A percentile compares a stretch with the other conserved stretches of the same genome.
phyloP scores from a whole-genome alignment of 257 asterid genomes.

The Coffea canephora region DNA sequence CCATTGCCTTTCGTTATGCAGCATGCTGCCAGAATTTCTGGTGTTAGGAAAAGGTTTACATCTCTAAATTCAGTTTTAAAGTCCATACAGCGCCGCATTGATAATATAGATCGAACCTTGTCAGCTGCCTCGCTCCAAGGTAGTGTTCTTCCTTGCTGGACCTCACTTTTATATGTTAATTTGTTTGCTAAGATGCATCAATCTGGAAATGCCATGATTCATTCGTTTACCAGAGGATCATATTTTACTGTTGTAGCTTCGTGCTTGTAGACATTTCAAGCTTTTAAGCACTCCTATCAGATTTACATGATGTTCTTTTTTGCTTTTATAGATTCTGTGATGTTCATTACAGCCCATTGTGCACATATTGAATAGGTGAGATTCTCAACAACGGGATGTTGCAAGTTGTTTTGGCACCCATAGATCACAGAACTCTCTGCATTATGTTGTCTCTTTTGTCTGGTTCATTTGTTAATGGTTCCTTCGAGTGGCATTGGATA shows the following conservation, averaged over 20 bases:
- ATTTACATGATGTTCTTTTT: not conserved
- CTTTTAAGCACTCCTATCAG: slow-evolving; percentile 3
- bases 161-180: slow-evolving; percentile 2
- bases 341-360: not conserved
- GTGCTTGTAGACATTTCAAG: not conserved
- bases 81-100: slow-evolving; percentile 81
- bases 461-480: not conserved
- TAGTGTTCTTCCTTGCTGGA: slow-evolving; percentile 24
- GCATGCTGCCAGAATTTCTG: slow-evolving; percentile 85
- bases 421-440: not conserved
- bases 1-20: slow-evolving; percentile 96
- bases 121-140: slow-evolving; percentile 65
- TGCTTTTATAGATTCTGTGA: not conserved
- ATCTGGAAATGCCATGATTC: not conserved
- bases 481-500: not conserved
- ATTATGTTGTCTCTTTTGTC: not conserved
- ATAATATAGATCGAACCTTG: slow-evolving; percentile 74
- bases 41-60: slow-evolving; percentile 78
- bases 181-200: no score
- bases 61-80: slow-evolving; percentile 78
- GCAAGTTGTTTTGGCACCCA: not conserved
- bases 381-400: not conserved
- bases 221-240: slow-evolving; percentile 1
- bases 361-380: not conserved
- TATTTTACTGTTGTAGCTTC: not conserved